A percentile compares a stretch with the other conserved stretches of the same genome.
These are phyloP conservation scores for Meira nashicola DNA, from an alignment of 1,284 basidiomycete species.

Conservation along the genomic window DNA sequence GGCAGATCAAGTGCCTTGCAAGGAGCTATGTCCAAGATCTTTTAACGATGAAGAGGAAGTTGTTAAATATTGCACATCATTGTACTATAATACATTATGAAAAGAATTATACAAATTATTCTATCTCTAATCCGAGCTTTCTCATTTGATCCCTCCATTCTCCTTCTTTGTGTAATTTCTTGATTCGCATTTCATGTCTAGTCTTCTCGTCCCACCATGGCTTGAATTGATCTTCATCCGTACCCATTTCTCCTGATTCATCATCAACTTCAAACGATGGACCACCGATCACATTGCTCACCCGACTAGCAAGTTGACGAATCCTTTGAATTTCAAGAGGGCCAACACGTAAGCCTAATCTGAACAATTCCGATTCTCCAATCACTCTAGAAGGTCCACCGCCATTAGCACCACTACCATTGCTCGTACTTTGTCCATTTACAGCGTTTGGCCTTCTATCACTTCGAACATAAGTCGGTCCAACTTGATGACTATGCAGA, in stretches of 20 bases:
- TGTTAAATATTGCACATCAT: not conserved
- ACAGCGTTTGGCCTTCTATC: not conserved
- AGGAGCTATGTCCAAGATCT: conserved; percentile 9
- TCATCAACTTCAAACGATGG: conserved; percentile 23
- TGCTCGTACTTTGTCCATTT: too few species aligned
- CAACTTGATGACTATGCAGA: conserved; percentile 19
- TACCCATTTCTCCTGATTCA: conserved; percentile 18
- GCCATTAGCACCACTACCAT: too few species aligned
- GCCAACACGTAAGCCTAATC: conserved; percentile 44
- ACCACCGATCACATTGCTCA: conserved; percentile 23
- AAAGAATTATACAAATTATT: not conserved
- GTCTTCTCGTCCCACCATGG: conserved; percentile 12
- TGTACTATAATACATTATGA: conserved; percentile 2
- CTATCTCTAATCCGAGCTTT: conserved; percentile 33
- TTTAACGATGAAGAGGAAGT: not conserved
- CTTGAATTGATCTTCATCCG: conserved; percentile 2
- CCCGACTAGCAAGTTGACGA: conserved; percentile 38
- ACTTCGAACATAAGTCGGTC: conserved; percentile 8
- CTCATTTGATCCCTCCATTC: conserved; percentile 27
- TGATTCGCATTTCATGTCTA: conserved; percentile 25
- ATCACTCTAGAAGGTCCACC: conserved; percentile 26
- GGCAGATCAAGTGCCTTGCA: not conserved
- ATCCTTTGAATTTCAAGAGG: conserved; percentile 38
- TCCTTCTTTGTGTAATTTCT: conserved; percentile 27
- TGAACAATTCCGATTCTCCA: conserved; percentile 47